Conservation (phyloP, 306 rosid species). For the Citrullus mucosospermus region DNA sequence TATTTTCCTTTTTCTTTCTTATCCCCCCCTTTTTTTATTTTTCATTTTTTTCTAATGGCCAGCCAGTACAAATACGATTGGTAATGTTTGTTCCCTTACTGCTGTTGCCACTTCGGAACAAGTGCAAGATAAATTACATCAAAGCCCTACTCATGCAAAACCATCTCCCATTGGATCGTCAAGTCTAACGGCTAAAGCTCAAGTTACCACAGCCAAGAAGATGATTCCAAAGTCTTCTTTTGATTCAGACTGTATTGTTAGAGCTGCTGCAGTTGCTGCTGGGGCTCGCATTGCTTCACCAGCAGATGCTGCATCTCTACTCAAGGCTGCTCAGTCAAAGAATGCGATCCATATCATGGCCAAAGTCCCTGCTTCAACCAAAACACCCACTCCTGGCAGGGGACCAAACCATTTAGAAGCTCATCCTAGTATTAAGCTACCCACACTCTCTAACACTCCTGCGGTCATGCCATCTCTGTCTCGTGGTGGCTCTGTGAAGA, state of each 20-base stretch:
- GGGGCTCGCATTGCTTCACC: constrained; percentile 55
- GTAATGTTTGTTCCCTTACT: constrained; percentile 23
- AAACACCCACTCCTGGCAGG: constrained; percentile 14
- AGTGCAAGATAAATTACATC: constrained; percentile 30
- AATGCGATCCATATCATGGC: constrained; percentile 31
- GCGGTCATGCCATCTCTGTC: constrained; percentile 8
- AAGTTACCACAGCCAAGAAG: constrained; percentile 20
- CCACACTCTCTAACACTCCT: constrained; percentile 8
- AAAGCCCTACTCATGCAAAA: constrained; percentile 13
- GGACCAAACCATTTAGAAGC: constrained; percentile 19
- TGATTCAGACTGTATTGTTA: constrained; percentile 23
- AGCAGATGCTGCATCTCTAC: constrained; percentile 36
- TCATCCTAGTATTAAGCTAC: constrained; percentile 10
- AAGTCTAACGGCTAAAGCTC: constrained; percentile 28
- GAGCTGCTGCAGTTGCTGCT: constrained; percentile 50
- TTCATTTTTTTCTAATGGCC: neutral
- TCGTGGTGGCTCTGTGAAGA: neutral
- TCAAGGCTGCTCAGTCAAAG: constrained; percentile 44
- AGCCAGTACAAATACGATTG: constrained; percentile 18
- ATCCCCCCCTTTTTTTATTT: neutral
- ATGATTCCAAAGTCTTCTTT: constrained; percentile 24
- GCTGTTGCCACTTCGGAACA: constrained; percentile 18
- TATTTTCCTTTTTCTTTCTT: neutral
- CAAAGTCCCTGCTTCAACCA: constrained; percentile 22
- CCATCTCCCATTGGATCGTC: constrained; percentile 19